These are phyloP conservation scores for Podospora conica DNA, from an alignment of 495 filamentous ascomycete species.

Conservation along the genomic window DNA sequence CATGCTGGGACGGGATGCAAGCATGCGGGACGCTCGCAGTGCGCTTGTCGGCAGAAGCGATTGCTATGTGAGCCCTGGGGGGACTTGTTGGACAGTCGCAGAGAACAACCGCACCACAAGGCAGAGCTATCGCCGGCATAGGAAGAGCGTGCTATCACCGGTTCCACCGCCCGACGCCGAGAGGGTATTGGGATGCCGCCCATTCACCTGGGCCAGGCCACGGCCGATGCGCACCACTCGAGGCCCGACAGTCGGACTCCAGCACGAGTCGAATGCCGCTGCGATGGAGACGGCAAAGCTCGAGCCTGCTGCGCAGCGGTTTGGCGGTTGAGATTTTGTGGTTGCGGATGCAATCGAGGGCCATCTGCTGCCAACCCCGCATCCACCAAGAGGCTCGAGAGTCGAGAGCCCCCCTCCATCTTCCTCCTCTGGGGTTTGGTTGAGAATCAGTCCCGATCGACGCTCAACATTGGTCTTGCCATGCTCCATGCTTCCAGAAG, in stretches of 20 bases:
- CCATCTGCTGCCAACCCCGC: constrained; percentile 19
- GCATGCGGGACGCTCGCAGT: background rate
- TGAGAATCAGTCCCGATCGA: background rate
- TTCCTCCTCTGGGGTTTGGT: background rate
- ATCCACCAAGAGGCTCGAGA: constrained; percentile 25
- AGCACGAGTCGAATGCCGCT: background rate
- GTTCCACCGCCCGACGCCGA: background rate
- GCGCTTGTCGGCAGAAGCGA: background rate
- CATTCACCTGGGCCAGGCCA: background rate
- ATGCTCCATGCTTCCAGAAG: background rate
- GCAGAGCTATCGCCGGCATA: background rate
- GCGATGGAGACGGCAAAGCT: background rate
- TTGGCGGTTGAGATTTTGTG: background rate
- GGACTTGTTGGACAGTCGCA: background rate
- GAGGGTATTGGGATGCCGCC: background rate
- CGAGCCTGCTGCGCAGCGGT: background rate
- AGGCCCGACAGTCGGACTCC: background rate
- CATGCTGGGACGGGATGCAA: constrained; percentile 10
- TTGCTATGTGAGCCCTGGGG: background rate
- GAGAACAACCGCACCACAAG: background rate
- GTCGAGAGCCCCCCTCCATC: background rate
- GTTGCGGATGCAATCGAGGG: background rate
- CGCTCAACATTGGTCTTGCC: background rate
- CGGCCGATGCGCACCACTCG: background rate
- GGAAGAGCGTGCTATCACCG: background rate